These are phyloP conservation scores for Chaetomium olivaceum DNA, from an alignment of 2,329 filamentous ascomycete genomes.

Conservation along the genomic window DNA sequence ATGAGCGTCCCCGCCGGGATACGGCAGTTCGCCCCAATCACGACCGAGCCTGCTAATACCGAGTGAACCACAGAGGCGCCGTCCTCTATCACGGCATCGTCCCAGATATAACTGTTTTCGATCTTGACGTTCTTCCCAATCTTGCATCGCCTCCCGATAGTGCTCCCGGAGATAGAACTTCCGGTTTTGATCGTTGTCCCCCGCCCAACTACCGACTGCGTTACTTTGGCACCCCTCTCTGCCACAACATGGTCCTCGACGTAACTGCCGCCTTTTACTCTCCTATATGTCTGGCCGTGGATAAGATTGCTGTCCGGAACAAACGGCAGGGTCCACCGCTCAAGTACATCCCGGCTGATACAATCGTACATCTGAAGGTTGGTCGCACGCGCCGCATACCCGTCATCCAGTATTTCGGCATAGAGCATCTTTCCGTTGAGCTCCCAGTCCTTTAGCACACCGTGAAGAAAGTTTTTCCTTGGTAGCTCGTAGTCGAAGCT, in stretches of 20 bases:
- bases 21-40: constrained; percentile 68
- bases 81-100: constrained; percentile 76
- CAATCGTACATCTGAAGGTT: constrained; percentile 89
- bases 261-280: constrained; percentile 69
- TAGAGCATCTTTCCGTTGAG: constrained; percentile 97
- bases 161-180: constrained; percentile 69
- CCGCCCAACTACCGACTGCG: constrained; percentile 73
- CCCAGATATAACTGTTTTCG: constrained; percentile 83
- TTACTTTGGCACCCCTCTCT: constrained; percentile 69
- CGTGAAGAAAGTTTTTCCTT: constrained; percentile 73
- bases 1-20: constrained; percentile 74
- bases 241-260: constrained; percentile 77
- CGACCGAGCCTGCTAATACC: constrained; percentile 72
- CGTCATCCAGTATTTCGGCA: constrained; percentile 77
- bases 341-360: constrained; percentile 82
- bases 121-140: constrained; percentile 84
- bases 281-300: constrained; percentile 72
- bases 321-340: constrained; percentile 84
- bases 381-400: constrained; percentile 83
- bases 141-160: constrained; percentile 80
- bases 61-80: constrained; percentile 68
- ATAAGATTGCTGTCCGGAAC: constrained; percentile 87
- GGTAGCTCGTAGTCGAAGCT: constrained; percentile 85
- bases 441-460: constrained; percentile 94
- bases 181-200: constrained; percentile 74